phyloP scores from a whole-genome alignment of 257 asterid genomes.

The Forsythia suspensa region DNA sequence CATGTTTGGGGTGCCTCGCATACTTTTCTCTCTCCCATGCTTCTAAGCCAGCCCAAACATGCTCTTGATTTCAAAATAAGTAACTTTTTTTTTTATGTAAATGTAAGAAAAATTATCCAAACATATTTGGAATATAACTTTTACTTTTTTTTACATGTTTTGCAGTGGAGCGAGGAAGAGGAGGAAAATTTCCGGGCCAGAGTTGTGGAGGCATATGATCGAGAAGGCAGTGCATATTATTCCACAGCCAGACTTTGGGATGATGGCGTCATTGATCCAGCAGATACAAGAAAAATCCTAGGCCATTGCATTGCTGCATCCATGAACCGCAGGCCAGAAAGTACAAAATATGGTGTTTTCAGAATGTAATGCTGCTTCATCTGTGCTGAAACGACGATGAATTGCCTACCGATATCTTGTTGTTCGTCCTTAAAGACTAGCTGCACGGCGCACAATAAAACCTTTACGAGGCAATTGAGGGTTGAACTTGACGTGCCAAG shows the following conservation, averaged over 20 bases:
- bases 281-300: conserved; percentile 79
- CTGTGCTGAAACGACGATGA: neutral
- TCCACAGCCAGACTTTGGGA: conserved; percentile 98
- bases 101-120: neutral
- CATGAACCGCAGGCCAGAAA: conserved; percentile 52
- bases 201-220: conserved; percentile 78
- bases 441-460: neutral
- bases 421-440: neutral
- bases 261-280: conserved; percentile 94
- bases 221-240: conserved; percentile 85
- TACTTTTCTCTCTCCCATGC: too few species aligned
- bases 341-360: conserved; percentile 83
- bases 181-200: conserved; percentile 77
- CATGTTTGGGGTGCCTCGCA: too few species aligned
- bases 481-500: neutral
- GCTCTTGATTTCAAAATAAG: neutral
- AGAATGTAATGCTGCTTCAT: conserved; percentile 59
- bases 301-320: conserved; percentile 83
- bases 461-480: neutral
- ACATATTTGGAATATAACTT: neutral
- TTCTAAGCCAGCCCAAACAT: too few species aligned
- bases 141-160: neutral
- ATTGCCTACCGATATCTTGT: neutral
- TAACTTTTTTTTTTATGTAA: neutral
- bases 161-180: conserved; percentile 86